phyloP scores from a whole-genome alignment of 139 green algal species.

The Micractinium conductrix region DNA sequence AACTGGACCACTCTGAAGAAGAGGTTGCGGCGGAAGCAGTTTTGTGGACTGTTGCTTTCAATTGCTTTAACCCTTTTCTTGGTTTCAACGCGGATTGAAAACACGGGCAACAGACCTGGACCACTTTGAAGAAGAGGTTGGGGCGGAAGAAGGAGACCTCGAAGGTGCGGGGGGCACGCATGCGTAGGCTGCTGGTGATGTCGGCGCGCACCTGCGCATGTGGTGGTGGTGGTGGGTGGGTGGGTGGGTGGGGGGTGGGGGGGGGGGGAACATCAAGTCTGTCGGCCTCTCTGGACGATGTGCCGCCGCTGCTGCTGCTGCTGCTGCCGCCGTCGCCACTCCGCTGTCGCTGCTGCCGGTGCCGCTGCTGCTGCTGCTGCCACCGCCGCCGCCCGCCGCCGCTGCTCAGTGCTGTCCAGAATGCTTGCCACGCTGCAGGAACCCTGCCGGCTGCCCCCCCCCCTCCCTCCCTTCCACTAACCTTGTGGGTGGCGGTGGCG shows the following conservation, averaged over 20 bases:
- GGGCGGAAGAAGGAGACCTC: slow-evolving; percentile 81
- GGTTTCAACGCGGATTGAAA: not conserved
- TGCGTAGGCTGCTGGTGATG: slow-evolving; percentile 72
- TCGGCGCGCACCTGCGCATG: slow-evolving; percentile 67
- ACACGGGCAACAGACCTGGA: not conserved
- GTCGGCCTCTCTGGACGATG: not conserved
- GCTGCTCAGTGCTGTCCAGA: too few relatives aligned
- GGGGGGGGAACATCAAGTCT: not conserved
- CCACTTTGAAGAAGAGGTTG: slow-evolving; percentile 76
- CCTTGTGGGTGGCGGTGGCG: slow-evolving; percentile 72
- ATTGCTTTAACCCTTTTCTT: too few relatives aligned
- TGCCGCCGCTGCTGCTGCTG: not conserved
- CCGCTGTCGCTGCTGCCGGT: not conserved
- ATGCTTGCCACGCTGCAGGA: too few relatives aligned
- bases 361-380: too few relatives aligned
- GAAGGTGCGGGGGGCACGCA: slow-evolving; percentile 51
- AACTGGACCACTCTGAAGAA: slow-evolving; percentile 49
- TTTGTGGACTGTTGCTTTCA: too few relatives aligned
- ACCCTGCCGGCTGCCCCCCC: too few relatives aligned
- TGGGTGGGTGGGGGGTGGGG: not conserved
- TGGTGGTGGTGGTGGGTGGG: not conserved
- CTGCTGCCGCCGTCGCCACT: not conserved
- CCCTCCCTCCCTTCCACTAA: too few relatives aligned
- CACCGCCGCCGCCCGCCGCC: too few relatives aligned
- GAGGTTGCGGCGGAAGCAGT: slow-evolving; percentile 90